Evolutionary conservation across 768 basidiomycete genomes (phyloP).

Genomic region (Boletales sp.): DNA sequence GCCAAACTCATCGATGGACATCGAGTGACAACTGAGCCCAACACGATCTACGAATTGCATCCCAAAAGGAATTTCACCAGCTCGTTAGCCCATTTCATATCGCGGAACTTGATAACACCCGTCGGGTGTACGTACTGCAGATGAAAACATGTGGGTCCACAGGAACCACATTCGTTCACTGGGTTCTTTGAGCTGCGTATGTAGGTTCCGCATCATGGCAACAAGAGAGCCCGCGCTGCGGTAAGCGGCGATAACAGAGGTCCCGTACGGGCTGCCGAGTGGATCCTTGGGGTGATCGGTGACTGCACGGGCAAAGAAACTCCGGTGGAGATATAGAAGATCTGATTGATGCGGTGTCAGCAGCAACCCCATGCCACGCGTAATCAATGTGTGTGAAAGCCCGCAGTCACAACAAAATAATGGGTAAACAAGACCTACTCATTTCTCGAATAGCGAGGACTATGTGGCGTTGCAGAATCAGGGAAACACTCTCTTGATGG

Average conservation of each 20-base stretch:
- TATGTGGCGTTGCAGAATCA: slow-evolving; percentile 63
- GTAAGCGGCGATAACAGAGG: slow-evolving; percentile 72
- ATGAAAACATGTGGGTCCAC: slow-evolving; percentile 52
- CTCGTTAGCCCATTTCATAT: slow-evolving; percentile 14
- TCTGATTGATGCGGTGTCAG: slow-evolving; percentile 37
- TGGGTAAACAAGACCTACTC: slow-evolving; percentile 42
- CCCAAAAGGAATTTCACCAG: slow-evolving; percentile 4
- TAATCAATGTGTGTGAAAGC: slow-evolving; percentile 1
- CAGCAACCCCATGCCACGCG: not conserved
- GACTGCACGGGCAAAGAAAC: slow-evolving; percentile 70
- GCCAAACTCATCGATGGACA: slow-evolving; percentile 79
- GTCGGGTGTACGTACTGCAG: slow-evolving; percentile 45
- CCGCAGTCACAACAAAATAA: not conserved
- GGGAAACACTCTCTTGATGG: slow-evolving; percentile 31
- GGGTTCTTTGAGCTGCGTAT: slow-evolving; percentile 59
- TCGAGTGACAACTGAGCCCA: slow-evolving; percentile 73
- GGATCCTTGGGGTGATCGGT: slow-evolving; percentile 74
- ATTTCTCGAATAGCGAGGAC: slow-evolving; percentile 66
- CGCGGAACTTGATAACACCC: slow-evolving; percentile 5
- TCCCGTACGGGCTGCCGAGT: slow-evolving; percentile 66
- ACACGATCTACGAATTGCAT: slow-evolving; percentile 44
- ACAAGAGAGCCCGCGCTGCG: slow-evolving; percentile 69
- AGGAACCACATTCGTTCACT: slow-evolving; percentile 63
- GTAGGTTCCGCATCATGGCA: slow-evolving; percentile 65
- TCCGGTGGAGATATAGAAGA: slow-evolving; percentile 66